Evolutionary conservation across 331 rosid species (phyloP), one percentile per base, ranked within the genome.

Genomic region (Pyracantha coccinea): DNA sequence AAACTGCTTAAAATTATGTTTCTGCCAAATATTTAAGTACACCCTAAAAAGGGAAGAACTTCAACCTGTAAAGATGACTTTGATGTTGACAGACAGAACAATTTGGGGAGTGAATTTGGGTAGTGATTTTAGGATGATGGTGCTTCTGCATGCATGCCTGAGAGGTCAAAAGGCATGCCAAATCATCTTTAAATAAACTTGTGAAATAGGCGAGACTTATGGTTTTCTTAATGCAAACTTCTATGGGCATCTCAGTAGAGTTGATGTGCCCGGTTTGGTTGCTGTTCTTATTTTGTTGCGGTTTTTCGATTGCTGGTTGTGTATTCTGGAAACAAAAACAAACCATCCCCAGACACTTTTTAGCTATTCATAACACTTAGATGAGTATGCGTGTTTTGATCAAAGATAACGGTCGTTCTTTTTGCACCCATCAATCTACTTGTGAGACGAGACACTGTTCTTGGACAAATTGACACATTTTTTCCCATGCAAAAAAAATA

Each of bases 1-100:
- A 75, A 19, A 32, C 41, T 57, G 27, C 5, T 47, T 72, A 15
- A 47, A 23, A 5, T 10, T 33, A 21, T 38, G 80, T 73, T 79
- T 76, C 83, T 75, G 86, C 85, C 72, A 78, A 76, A 78, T 67
- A 60, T 75, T 57, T 44, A 72, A 82, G 76, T 83, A 78, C 84
- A 83, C 84, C 61, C 66, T 69, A 75, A 50, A 6, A 50, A 79
- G 77, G 77, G 81, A 83, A 73, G 84, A 71, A 84, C 80, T 80
- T 76, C 85, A 79, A 91, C 91, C 75, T 91, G 96, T 88, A 86
- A 89, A 92, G 83, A 86, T 80, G 90, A 91, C 95, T 80, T 68
- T 20, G 45, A 11, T 84, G 83, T 87, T 88, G 87, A 83, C 91
- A 76, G 87, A 85, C 91, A 72, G 87, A 89, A 82, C 74, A 78